These are phyloP conservation scores for Paramyrothecium sp. DNA, from an alignment of 2,329 filamentous ascomycete species.

Conservation along the genomic window DNA sequence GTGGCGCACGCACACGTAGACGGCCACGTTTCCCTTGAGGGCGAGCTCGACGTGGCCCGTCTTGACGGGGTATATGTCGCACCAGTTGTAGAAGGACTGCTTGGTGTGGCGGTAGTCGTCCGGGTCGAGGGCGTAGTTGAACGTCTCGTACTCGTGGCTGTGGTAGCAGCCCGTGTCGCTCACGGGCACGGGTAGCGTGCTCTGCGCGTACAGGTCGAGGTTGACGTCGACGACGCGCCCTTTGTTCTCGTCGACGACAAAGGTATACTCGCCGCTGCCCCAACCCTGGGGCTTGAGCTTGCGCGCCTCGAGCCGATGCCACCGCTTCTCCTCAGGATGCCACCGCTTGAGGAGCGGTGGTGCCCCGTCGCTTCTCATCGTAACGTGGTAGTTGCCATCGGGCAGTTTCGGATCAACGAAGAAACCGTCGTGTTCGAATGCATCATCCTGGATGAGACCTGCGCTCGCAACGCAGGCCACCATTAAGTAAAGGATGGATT, in stretches of 20 bases:
- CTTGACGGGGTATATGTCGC: conserved; percentile 2
- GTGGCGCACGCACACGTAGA: conserved; percentile 7
- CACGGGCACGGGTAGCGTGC: not conserved
- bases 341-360: not conserved
- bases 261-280: conserved; percentile 5
- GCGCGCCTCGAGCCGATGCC: not conserved
- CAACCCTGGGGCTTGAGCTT: not conserved
- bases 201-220: not conserved
- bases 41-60: conserved; percentile 6
- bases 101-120: conserved; percentile 9
- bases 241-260: conserved; percentile 7
- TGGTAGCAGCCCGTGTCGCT: conserved; percentile 2
- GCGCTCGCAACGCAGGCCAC: too few relatives aligned
- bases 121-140: conserved; percentile 3
- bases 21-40: conserved; percentile 7
- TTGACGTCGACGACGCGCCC: not conserved
- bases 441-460: not conserved
- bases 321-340: not conserved
- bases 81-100: conserved; percentile 8
- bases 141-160: not conserved
- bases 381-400: conserved; percentile 7
- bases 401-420: conserved; percentile 3
- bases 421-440: conserved; percentile 1
- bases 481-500: too few relatives aligned
- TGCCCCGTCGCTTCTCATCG: not conserved